Percentiles rank a stretch among this genome's conserved stretches.
Conservation (phyloP, 352 stramenopile genomes). For the Pythium diclinum region DNA sequence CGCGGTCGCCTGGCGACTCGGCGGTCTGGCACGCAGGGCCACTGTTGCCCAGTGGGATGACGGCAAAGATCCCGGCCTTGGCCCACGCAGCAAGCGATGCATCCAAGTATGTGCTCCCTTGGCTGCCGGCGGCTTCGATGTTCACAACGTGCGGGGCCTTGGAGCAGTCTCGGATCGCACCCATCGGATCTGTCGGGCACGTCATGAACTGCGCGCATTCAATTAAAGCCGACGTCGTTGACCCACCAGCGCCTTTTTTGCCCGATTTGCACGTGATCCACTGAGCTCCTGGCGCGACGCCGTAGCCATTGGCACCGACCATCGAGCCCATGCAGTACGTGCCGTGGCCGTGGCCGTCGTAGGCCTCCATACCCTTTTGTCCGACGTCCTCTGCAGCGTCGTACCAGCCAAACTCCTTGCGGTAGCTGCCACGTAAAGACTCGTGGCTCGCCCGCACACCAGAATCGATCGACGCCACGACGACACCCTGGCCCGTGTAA, state of each 20-base stretch:
- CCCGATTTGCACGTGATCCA: conserved; percentile 17
- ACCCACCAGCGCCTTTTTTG: conserved; percentile 1
- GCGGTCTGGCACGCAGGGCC: neutral
- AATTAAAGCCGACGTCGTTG: conserved; percentile 20
- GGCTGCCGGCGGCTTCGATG: neutral
- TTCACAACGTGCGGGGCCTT: neutral
- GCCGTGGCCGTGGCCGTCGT: conserved; percentile 29
- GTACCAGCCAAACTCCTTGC: conserved; percentile 22
- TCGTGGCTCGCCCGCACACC: conserved; percentile 30
- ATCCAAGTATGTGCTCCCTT: neutral
- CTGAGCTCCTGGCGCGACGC: conserved; percentile 17
- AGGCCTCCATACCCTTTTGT: conserved; percentile 21
- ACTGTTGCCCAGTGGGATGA: neutral
- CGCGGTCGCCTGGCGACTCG: neutral
- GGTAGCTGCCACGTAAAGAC: conserved; percentile 15
- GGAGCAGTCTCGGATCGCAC: conserved; percentile 9
- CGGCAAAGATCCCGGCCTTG: neutral
- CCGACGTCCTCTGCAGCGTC: conserved; percentile 15
- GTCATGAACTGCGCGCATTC: conserved; percentile 33
- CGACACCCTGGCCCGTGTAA: conserved; percentile 25
- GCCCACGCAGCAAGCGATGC: neutral
- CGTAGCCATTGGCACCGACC: conserved; percentile 9
- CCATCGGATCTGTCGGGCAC: conserved; percentile 24
- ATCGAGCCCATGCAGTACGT: conserved; percentile 23
- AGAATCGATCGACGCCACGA: conserved; percentile 31